A percentile compares a stretch with the other conserved stretches of the same genome.
phyloP scores from a whole-genome alignment of 78 protist species.

The Diacronema lutheri region DNA sequence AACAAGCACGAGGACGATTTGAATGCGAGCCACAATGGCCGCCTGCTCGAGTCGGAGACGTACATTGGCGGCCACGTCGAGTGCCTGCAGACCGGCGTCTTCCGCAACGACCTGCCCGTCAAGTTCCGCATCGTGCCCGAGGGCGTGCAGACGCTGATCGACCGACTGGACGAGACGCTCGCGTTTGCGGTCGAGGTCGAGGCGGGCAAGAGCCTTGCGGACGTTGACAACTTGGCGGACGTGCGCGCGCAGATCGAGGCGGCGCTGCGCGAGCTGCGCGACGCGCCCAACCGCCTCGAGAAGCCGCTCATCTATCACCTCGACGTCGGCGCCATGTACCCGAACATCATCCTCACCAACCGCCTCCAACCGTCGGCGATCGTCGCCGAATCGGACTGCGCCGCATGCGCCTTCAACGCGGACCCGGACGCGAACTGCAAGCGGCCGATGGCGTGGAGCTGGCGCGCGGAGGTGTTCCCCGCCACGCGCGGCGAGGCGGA shows the following conservation, averaged over 20 bases:
- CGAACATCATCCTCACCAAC: conserved; percentile 99
- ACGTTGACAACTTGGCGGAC: conserved; percentile 55
- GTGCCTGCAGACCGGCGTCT: conserved; percentile 53
- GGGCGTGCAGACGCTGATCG: conserved; percentile 57
- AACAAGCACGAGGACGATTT: conserved; percentile 78
- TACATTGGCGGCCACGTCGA: conserved; percentile 99
- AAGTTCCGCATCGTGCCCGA: conserved; percentile 62
- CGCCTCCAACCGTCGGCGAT: conserved; percentile 96
- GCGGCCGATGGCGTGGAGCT: conserved; percentile 84
- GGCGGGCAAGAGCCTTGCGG: neutral
- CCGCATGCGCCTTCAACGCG: conserved; percentile 84
- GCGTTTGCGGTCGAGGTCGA: conserved; percentile 64
- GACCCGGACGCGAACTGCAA: conserved; percentile 28
- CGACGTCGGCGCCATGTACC: conserved; percentile 99
- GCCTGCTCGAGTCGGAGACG: conserved; percentile 90
- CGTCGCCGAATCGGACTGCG: conserved; percentile 79
- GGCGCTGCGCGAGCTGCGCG: conserved; percentile 59
- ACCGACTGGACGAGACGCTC: conserved; percentile 31
- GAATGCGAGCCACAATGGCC: conserved; percentile 73
- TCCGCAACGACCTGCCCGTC: conserved; percentile 66
- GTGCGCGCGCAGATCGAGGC: conserved; percentile 45
- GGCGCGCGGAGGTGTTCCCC: conserved; percentile 85
- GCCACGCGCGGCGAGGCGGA: neutral
- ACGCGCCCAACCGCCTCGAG: conserved; percentile 61
- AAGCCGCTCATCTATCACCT: conserved; percentile 93